Evolutionary conservation across 768 basidiomycete genomes (phyloP).

Genomic region (Lyophyllum atratum): DNA sequence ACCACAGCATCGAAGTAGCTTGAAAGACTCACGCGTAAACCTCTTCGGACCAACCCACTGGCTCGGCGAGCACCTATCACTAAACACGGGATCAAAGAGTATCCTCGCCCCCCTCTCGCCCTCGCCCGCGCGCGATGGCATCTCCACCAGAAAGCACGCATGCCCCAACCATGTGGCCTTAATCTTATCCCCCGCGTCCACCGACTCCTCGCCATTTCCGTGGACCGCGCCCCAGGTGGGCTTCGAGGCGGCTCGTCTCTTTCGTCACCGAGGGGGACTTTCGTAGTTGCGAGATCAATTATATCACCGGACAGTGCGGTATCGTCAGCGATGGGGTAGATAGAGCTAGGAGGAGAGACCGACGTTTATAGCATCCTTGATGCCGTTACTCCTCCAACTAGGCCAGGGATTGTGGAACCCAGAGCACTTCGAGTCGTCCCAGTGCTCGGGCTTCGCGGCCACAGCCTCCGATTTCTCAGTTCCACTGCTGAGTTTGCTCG

Average conservation of each 20-base stretch:
- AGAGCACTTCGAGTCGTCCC: constrained; percentile 24
- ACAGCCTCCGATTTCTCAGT: background rate
- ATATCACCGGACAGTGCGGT: background rate
- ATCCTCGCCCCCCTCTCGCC: constrained; percentile 44
- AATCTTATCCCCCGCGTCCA: constrained; percentile 34
- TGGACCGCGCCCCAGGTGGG: constrained; percentile 39
- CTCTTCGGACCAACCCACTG: constrained; percentile 48
- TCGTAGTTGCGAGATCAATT: background rate
- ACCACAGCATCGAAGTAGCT: too few species aligned
- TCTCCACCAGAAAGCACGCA: constrained; percentile 54
- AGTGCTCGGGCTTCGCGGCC: constrained; percentile 25
- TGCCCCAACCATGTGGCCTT: constrained; percentile 60
- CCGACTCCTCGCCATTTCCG: constrained; percentile 9
- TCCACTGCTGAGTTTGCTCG: too few species aligned
- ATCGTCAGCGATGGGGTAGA: background rate
- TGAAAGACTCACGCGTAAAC: constrained; percentile 47
- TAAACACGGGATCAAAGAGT: constrained; percentile 56
- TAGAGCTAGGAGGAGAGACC: background rate
- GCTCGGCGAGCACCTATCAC: constrained; percentile 51
- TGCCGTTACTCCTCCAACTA: constrained; percentile 20
- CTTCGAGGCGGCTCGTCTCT: constrained; percentile 19
- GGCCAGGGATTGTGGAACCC: constrained; percentile 31
- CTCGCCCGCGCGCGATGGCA: constrained; percentile 34
- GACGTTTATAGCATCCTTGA: constrained; percentile 17
- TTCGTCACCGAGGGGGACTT: constrained; percentile 15